phyloP scores from a whole-genome alignment of 805 yeast species.

The Candida ovalis region DNA sequence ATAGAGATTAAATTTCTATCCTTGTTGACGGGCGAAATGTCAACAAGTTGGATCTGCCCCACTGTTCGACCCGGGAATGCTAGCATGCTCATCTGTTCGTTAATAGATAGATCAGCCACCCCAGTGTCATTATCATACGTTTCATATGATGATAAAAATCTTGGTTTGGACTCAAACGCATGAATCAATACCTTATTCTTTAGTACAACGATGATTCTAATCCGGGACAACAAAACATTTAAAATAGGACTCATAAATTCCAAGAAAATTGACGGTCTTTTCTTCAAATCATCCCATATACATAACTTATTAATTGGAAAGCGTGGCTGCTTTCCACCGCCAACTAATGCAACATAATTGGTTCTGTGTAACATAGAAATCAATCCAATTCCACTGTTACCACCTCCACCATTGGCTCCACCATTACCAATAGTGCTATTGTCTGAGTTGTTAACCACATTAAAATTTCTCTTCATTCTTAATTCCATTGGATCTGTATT shows the following conservation, averaged over 20 bases:
- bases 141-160: slow-evolving; percentile 57
- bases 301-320: slow-evolving; percentile 76
- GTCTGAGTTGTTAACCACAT: slow-evolving; percentile 7
- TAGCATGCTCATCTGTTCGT: slow-evolving; percentile 36
- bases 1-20: slow-evolving; percentile 63
- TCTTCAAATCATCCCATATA: slow-evolving; percentile 89
- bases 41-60: slow-evolving; percentile 81
- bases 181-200: slow-evolving; percentile 66
- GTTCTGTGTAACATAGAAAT: slow-evolving; percentile 85
- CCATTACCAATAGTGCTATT: not conserved
- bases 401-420: not conserved
- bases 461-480: slow-evolving; percentile 58
- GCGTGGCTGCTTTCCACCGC: slow-evolving; percentile 81
- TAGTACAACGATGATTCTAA: slow-evolving; percentile 70
- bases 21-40: slow-evolving; percentile 61
- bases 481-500: slow-evolving; percentile 83
- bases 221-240: slow-evolving; percentile 70
- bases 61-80: slow-evolving; percentile 74
- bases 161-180: slow-evolving; percentile 79
- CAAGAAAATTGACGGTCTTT: slow-evolving; percentile 64
- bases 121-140: slow-evolving; percentile 63
- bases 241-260: slow-evolving; percentile 76
- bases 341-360: slow-evolving; percentile 83
- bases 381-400: slow-evolving; percentile 60
- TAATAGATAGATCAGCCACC: slow-evolving; percentile 45